Conservation (phyloP, 2,329 filamentous ascomycete genomes). For the Talaromyces marneffei region DNA sequence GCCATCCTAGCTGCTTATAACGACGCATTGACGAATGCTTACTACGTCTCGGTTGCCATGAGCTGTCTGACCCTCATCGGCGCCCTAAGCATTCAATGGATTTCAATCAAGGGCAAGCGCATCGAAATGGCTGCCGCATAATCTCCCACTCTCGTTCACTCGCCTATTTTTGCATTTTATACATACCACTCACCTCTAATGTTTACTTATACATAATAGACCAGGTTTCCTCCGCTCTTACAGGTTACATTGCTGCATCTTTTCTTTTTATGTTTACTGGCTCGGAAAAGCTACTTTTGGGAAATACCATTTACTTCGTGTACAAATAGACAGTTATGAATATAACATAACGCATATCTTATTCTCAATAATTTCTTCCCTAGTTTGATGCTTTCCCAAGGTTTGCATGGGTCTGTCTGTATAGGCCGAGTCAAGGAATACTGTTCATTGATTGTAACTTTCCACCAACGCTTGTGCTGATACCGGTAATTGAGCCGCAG, state of each 20-base stretch:
- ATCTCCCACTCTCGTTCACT: not conserved
- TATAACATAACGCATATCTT: not conserved
- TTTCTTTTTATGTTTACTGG: not conserved
- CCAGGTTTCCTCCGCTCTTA: not conserved
- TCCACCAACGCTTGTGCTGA: no score
- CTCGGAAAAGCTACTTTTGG: not conserved
- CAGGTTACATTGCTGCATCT: not conserved
- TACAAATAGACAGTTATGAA: not conserved
- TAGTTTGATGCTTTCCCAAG: not conserved
- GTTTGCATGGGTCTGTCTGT: no score
- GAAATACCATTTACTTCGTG: not conserved
- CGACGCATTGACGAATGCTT: conserved; percentile 4
- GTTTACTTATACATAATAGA: conserved; percentile 1
- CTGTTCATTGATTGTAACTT: no score
- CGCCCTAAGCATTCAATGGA: conserved; percentile 36
- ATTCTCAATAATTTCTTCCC: not conserved
- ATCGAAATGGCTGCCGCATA: conserved; percentile 21
- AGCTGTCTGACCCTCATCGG: conserved; percentile 30
- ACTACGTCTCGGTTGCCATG: conserved; percentile 20
- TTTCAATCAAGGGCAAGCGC: conserved; percentile 35
- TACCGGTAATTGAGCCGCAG: no score
- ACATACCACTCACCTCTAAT: not conserved
- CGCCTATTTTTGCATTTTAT: not conserved
- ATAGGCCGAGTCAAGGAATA: no score
- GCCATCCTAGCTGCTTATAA: conserved; percentile 11